Conservation (phyloP, 495 filamentous ascomycete genomes). For the Pseudevernia furfuracea region DNA sequence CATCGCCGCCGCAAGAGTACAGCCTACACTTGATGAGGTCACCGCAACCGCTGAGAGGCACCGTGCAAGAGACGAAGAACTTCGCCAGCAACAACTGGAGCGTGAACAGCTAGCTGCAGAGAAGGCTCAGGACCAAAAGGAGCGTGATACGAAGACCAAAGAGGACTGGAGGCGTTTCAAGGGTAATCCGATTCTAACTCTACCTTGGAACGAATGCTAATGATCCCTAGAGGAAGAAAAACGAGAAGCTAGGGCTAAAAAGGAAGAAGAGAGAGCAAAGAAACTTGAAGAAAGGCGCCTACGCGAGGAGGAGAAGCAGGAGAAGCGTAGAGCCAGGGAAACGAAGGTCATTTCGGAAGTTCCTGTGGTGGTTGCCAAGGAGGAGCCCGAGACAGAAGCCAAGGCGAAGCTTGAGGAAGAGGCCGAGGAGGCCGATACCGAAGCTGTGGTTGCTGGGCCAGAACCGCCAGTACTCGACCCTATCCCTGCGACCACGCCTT, state of each 20-base stretch:
- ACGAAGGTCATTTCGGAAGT: background rate
- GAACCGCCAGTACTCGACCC: constrained; percentile 22
- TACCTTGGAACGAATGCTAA: constrained; percentile 11
- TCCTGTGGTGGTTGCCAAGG: background rate
- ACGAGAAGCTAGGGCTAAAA: constrained; percentile 40
- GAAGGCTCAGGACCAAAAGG: constrained; percentile 38
- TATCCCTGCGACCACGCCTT: constrained; percentile 19
- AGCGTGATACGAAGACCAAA: constrained; percentile 25
- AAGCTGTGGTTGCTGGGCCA: constrained; percentile 24
- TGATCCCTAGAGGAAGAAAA: constrained; percentile 44
- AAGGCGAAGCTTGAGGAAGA: constrained; percentile 18
- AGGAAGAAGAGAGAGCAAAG: constrained; percentile 44
- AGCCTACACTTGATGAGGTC: constrained; percentile 88
- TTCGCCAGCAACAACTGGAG: constrained; percentile 47
- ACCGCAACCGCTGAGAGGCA: constrained; percentile 64
- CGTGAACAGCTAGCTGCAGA: constrained; percentile 42
- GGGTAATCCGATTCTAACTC: constrained; percentile 29
- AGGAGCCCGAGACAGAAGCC: constrained; percentile 15
- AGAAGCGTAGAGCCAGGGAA: constrained; percentile 27
- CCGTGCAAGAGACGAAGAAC: constrained; percentile 51
- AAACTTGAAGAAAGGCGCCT: constrained; percentile 44
- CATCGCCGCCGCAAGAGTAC: constrained; percentile 71
- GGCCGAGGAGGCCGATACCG: constrained; percentile 3
- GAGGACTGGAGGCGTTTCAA: constrained; percentile 39
- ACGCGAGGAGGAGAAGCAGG: constrained; percentile 40